Base-by-base conservation (phyloP, 768 basidiomycete genomes). In the Russula dissimulans region DNA sequence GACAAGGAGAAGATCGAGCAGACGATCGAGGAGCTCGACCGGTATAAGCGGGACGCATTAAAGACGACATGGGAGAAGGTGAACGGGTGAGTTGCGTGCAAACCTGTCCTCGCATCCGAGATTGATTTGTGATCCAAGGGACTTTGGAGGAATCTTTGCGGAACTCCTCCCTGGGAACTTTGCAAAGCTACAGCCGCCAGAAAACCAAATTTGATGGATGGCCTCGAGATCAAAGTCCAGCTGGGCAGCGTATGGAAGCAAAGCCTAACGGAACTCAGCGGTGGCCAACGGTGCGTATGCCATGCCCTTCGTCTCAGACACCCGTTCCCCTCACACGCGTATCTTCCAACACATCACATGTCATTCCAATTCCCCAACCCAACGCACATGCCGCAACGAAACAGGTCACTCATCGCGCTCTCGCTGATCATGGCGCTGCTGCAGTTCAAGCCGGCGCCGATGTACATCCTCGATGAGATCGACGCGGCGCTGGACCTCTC, bases 391-490 rank as follows among this genome's bases (percentile, higher is more conserved):
- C 41, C 14, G 2, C 14, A n/a, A 29, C 11, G 34, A 42, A 44
- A 26, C 66, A 98, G 95, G 65, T 99, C 97, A 0, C 81, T 99
- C 65, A 98, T 99, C 69, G 97, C 97, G 0, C 81, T 99, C 0
- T 98, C 95, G 12, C 80, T 99, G 42, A 98, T 98, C 76, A 95
- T 99, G 94, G 89, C 97, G 0, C 82, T 99, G 17, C 84, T 98
- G n/a, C 94, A 97, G 71, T 97, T 97, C 81, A 97, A 97, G 69
- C 95, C 95, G 8, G 95, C 95, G 15, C 95, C 94, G 3, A 94
- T 98, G 92, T 98, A 98, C 73, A 99, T 99, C 70, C 82, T 99
- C 9, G 97, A 99, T 74, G 97, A 99, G 74, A 95, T 99, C 64
- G 97, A 98, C 72, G 95, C 97, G 0, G 95, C 95, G 8, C 81